Evolutionary conservation across 129 eudicot genomes (phyloP), one percentile per base, ranked within the genome.

Genomic region (Apium graveolens): DNA sequence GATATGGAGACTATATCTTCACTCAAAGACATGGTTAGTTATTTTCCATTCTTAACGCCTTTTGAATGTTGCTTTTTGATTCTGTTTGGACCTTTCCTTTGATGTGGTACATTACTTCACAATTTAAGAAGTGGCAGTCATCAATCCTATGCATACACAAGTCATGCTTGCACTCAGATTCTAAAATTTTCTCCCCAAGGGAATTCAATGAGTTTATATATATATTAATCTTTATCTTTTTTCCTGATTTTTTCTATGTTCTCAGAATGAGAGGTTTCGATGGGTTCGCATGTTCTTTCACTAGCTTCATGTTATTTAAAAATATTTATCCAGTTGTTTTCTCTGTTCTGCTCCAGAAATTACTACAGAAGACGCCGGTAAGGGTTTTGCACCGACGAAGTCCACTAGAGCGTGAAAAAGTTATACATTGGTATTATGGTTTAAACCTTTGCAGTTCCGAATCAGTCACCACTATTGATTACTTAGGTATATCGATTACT

Each of bases 331-430:
- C 69, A 39, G 27, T 35, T 27, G 13, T 31, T 76, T 71, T 68
- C 35, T 65, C 76, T 31, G 73, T 24, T 83, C 79, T 83, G 60
- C 42, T 81, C 11, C 89, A 96, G 97, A 76, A 86, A 85, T 85
- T 96, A 49, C 44, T 85, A 73, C 99, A 96, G 91, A 96, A 89
- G 82, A 96, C 97, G 21, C 97, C 97, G 4, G 73, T 96, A 45
- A 89, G 99, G 84, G 99, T 96, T 81, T 93, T 96, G 75, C 99
- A 96, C 79, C 96, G 99, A 32, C 88, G 97, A 85, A 96, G 99
- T 82, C 99, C 99, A 74, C 80, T 96, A 72, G 97, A 80, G 73
- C 94, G 99, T 81, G 97, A 90, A 82, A 96, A 89, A 83, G 88
- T 83, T 86, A 92, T 96, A 74, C 97, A 92, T 74, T 96, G 99